Evolutionary conservation across 805 yeast species (phyloP).

Genomic region (Metschnikowia peoriensis): DNA sequence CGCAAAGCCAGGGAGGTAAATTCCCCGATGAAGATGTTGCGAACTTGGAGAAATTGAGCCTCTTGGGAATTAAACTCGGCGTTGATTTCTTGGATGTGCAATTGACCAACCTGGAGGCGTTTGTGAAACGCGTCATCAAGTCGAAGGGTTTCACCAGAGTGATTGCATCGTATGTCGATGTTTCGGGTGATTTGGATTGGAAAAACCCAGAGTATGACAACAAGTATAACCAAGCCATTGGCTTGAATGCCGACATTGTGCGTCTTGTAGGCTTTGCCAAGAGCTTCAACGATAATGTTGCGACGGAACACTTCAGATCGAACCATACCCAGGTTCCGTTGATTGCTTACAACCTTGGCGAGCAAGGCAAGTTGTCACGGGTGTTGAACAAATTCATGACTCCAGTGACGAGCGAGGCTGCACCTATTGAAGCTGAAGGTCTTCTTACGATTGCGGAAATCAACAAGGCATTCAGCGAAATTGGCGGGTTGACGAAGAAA

Average conservation of each 20-base stretch:
- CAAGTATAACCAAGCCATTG: constrained; percentile 63
- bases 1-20: constrained; percentile 76
- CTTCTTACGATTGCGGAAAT: constrained; percentile 67
- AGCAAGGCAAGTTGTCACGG: constrained; percentile 72
- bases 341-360: constrained; percentile 82
- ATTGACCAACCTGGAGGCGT: constrained; percentile 58
- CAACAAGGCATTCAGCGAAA: constrained; percentile 50
- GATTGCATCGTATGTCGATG: constrained; percentile 83
- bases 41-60: constrained; percentile 49
- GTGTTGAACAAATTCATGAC: constrained; percentile 74
- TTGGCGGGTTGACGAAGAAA: constrained; percentile 63
- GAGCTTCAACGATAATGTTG: constrained; percentile 62
- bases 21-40: constrained; percentile 61
- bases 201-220: constrained; percentile 68
- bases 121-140: constrained; percentile 51
- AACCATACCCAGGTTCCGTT: constrained; percentile 58
- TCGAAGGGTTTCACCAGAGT: constrained; percentile 62
- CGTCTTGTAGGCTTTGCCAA: constrained; percentile 83
- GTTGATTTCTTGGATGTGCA: constrained; percentile 81
- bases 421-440: constrained; percentile 77
- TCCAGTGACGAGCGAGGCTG: constrained; percentile 73
- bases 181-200: constrained; percentile 64
- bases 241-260: constrained; percentile 66
- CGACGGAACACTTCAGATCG: constrained; percentile 66
- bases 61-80: constrained; percentile 71